A percentile compares a stretch with the other conserved stretches of the same genome.
phyloP scores from a whole-genome alignment of 441 rosid genomes.

The Gossypium trilobum region DNA sequence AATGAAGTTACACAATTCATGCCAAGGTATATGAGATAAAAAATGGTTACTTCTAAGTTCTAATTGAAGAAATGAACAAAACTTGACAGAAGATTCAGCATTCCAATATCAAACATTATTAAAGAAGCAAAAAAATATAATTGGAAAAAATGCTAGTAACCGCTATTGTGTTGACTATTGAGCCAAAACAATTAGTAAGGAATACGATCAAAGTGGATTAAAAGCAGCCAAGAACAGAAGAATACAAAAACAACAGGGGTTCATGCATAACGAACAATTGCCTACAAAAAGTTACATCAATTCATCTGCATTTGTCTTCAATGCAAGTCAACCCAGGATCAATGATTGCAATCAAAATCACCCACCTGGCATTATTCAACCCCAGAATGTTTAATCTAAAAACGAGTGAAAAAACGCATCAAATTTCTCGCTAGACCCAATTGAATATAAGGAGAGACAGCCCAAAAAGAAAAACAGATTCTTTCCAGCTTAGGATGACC shows the following conservation, averaged over 20 bases:
- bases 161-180: background rate
- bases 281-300: slow-evolving; percentile 4
- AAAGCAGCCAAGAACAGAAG: background rate
- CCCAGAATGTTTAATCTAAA: slow-evolving; percentile 23
- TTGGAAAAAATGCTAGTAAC: background rate
- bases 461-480: slow-evolving; percentile 22
- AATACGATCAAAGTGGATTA: background rate
- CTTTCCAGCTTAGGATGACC: slow-evolving; percentile 32
- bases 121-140: background rate
- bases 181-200: background rate
- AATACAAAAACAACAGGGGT: background rate
- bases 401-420: slow-evolving; percentile 19
- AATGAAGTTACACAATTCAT: background rate
- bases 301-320: slow-evolving; percentile 7
- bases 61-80: background rate
- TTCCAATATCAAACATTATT: background rate
- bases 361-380: slow-evolving; percentile 34
- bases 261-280: slow-evolving; percentile 5
- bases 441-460: slow-evolving; percentile 14
- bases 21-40: background rate
- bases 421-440: slow-evolving; percentile 16
- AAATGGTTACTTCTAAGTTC: background rate
- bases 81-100: background rate
- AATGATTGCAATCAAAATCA: slow-evolving; percentile 15
- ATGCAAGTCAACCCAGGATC: slow-evolving; percentile 3